Evolutionary conservation across 495 filamentous ascomycete genomes (phyloP).

Genomic region (Penicillium alfredii): DNA sequence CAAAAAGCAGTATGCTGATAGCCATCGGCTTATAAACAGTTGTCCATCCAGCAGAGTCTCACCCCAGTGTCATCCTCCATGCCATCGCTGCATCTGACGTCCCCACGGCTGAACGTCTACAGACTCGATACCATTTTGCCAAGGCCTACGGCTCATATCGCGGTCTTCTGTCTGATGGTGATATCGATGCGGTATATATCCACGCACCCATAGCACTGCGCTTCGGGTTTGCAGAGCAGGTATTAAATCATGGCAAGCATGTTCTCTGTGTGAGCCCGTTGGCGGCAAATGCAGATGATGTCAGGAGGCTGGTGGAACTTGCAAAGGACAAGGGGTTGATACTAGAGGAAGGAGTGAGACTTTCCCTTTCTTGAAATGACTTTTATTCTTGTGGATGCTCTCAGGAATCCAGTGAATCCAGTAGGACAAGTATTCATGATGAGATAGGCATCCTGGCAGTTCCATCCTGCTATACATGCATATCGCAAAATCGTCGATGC

Average conservation of each 20-base stretch:
- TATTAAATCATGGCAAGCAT: background rate
- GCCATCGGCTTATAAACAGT: conserved; percentile 2
- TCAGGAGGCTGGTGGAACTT: background rate
- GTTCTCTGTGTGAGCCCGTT: background rate
- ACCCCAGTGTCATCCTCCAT: conserved; percentile 20
- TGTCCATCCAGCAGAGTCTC: conserved; percentile 16
- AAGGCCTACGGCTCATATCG: conserved; percentile 6
- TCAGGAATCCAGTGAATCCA: background rate
- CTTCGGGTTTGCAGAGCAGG: background rate
- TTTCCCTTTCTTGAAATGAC: no score
- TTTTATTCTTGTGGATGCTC: background rate
- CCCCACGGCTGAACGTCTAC: background rate
- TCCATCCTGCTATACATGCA: conserved; percentile 35
- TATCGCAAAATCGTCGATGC: conserved; percentile 27
- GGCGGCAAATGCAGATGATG: background rate
- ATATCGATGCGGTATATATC: background rate
- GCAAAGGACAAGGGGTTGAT: conserved; percentile 10
- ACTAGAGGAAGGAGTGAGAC: conserved; percentile 2
- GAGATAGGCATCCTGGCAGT: conserved; percentile 20
- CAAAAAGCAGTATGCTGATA: background rate
- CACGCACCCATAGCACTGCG: background rate
- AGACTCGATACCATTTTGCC: conserved; percentile 27
- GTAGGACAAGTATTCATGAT: no score
- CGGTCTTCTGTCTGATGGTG: background rate
- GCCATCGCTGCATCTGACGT: conserved; percentile 19